Conservation (phyloP, 257 asterid species). For the Jasminum sambac region DNA sequence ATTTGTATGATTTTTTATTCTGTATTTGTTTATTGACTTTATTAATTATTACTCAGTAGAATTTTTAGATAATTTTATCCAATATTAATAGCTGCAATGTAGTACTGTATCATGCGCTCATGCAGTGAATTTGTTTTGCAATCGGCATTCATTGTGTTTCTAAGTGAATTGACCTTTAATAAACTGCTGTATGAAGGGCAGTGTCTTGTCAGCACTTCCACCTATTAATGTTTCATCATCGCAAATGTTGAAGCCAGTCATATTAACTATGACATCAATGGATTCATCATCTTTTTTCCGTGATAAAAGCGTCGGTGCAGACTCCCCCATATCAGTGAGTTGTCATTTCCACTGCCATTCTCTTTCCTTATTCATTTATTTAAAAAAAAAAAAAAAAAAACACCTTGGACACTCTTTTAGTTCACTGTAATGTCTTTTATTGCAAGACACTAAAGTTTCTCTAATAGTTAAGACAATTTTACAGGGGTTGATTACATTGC, state of each 20-base stretch:
- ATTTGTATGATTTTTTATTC: background rate
- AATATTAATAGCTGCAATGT: constrained; percentile 8
- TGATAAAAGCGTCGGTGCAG: constrained; percentile 90
- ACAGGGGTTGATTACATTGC: constrained; percentile 89
- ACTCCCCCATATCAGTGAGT: constrained; percentile 96
- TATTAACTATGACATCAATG: constrained; percentile 81
- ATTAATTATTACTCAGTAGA: background rate
- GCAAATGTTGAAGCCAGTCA: constrained; percentile 54
- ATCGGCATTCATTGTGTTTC: constrained; percentile 23
- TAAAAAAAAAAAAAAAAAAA: too few species aligned
- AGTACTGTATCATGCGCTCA: constrained; percentile 19
- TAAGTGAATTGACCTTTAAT: constrained; percentile 33
- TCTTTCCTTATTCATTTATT: background rate
- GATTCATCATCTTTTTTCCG: constrained; percentile 97
- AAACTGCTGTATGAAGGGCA: constrained; percentile 70
- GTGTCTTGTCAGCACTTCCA: constrained; percentile 99
- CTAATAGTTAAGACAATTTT: constrained; percentile 19
- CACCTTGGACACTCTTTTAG: constrained; percentile 7
- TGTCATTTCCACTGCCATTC: constrained; percentile 16
- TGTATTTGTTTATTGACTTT: constrained; percentile 3
- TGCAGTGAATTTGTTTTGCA: constrained; percentile 18
- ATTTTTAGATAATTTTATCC: background rate
- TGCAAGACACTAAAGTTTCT: background rate
- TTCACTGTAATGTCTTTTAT: constrained; percentile 12
- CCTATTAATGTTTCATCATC: constrained; percentile 57